Base-by-base conservation (phyloP, 768 basidiomycete species). In the Hortiboletus flavorubellus region DNA sequence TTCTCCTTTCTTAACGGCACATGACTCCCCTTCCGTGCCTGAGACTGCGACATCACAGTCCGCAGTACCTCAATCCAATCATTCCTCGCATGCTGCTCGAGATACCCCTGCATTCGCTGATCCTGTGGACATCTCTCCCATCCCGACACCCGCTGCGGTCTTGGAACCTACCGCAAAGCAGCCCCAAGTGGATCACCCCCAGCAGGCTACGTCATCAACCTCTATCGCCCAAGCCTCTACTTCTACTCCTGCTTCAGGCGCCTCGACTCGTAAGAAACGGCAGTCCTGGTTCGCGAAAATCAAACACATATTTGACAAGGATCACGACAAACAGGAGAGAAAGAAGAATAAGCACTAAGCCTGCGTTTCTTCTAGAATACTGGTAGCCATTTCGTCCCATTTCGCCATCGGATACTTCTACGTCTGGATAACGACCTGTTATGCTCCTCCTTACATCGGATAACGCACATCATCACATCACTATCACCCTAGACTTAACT, bases 241-340 rank as follows among this genome's bases (percentile, higher is more conserved):
- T 8, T 63, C 71, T 29, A 64, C 67, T 8, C 59, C 70, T 3
- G 61, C 76, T 29, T 75, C 77, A 9, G 74, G 70, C 21, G 72
- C 75, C 2, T 49, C 60, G 14, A 60, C 59, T n/a, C 68, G 65
- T 15, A 83, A 84, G 73, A 85, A 83, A 64, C 73, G 74, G 43
- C 65, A 69, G 7, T 84, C 84, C 15, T 64, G 86, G 31, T 76
- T 87, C 49, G 78, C 77, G 26, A 84, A 76, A 60, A 63, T 76
- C 49, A 85, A 80, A 63, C 64, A 75, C 39, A 62, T 84, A 7
- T 86, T 87, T 35, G 74, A 81, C 51, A 78, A 76, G 61, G 74
- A 80, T 21, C 79, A 79, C 59, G 67, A 65, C 39, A 70, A 75
- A 46, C 69, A 76, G 61, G 66, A 71, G 55, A 69, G 66, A 53